Percentiles rank a stretch among this genome's conserved stretches.
Evolutionary conservation across 2,329 filamentous ascomycete species (phyloP).

Genomic region (Dactylellina sp.): DNA sequence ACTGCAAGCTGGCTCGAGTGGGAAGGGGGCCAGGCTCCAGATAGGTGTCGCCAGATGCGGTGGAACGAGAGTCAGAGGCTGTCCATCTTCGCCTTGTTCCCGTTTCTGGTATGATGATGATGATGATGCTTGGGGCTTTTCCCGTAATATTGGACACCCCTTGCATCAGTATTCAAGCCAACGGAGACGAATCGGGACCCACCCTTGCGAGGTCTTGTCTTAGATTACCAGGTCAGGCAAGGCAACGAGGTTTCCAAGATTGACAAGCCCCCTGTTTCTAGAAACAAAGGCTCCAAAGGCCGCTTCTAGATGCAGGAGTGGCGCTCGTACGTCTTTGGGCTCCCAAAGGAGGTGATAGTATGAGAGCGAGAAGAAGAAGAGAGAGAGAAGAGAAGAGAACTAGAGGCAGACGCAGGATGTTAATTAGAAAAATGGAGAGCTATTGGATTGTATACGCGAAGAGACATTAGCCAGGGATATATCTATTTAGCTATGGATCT

Average conservation of each 20-base stretch:
- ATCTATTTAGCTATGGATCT: background rate
- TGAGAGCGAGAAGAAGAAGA: constrained; percentile 2
- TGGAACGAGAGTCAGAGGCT: constrained; percentile 6
- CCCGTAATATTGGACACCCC: constrained; percentile 43
- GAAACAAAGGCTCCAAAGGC: constrained; percentile 25
- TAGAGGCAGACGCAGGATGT: constrained; percentile 31
- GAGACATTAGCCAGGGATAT: constrained; percentile 38
- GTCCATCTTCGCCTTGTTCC: constrained; percentile 10
- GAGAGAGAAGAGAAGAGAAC: too few species aligned
- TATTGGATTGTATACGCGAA: constrained; percentile 24
- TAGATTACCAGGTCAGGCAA: constrained; percentile 44
- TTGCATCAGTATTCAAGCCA: constrained; percentile 36
- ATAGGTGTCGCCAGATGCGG: constrained; percentile 8
- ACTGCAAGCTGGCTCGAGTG: background rate
- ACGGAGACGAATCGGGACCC: constrained; percentile 41
- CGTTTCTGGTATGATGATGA: constrained; percentile 3
- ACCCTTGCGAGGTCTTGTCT: constrained; percentile 14
- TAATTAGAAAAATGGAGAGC: constrained; percentile 21
- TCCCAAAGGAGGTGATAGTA: constrained; percentile 19
- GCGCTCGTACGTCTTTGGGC: constrained; percentile 19
- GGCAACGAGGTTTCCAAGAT: constrained; percentile 36
- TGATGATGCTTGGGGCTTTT: constrained; percentile 36
- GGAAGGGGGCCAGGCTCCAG: background rate
- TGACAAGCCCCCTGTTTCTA: constrained; percentile 31
- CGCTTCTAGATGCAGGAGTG: constrained; percentile 31